Evolutionary conservation across 805 yeast genomes (phyloP).

Genomic region (Trichomonascus vanleenenianus): DNA sequence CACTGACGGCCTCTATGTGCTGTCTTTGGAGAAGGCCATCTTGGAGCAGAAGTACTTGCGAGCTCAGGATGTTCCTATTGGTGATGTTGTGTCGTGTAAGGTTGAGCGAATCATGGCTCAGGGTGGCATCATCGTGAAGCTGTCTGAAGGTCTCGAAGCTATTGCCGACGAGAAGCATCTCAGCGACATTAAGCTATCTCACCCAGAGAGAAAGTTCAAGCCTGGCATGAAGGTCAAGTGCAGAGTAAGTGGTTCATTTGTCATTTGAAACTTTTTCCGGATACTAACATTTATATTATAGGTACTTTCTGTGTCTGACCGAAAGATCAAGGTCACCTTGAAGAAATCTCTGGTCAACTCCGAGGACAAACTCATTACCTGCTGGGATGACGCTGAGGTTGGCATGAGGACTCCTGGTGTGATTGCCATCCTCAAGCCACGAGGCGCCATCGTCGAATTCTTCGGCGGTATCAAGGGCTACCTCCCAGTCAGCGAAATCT

Average conservation of each 20-base stretch:
- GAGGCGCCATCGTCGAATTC: conserved; percentile 79
- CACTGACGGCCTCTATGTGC: conserved; percentile 56
- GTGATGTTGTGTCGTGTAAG: conserved; percentile 51
- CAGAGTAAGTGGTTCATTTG: conserved; percentile 42
- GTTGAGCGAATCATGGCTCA: conserved; percentile 50
- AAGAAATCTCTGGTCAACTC: conserved; percentile 73
- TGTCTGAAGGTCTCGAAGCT: conserved; percentile 59
- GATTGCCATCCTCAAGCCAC: conserved; percentile 58
- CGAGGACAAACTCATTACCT: conserved; percentile 31
- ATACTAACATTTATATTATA: neutral
- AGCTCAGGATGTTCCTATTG: conserved; percentile 66
- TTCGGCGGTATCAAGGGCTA: conserved; percentile 73
- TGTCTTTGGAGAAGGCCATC: conserved; percentile 62
- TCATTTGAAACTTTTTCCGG: neutral
- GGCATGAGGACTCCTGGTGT: conserved; percentile 60
- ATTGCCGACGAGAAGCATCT: conserved; percentile 67
- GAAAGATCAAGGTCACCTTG: conserved; percentile 54
- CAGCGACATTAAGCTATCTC: conserved; percentile 72
- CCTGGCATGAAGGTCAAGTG: conserved; percentile 75
- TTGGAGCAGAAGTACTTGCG: conserved; percentile 60
- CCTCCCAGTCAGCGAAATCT: conserved; percentile 80
- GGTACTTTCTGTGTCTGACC: conserved; percentile 24
- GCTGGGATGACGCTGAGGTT: conserved; percentile 48
- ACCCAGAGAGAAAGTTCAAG: conserved; percentile 90
- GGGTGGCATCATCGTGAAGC: conserved; percentile 58